Evolutionary conservation across 2,329 filamentous ascomycete species (phyloP), one percentile per base, ranked within the genome.

Genomic region (Colletotrichum spaethianum): DNA sequence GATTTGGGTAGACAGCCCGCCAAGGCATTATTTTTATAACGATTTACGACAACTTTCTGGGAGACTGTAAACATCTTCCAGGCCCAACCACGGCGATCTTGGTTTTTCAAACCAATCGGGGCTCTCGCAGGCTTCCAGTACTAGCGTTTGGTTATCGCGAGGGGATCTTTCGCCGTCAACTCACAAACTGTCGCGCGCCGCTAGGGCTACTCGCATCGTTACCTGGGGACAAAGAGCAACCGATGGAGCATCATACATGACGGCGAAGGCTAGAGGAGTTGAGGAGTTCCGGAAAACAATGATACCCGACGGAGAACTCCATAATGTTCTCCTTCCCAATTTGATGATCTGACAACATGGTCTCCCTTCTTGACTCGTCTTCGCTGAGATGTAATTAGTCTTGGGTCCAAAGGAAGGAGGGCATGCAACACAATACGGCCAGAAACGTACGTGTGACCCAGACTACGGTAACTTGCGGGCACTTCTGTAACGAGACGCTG

Each of bases 401-500:
- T 4, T 9, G 26, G 11, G 23, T 31, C 57, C 36, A 20, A 18
- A n/a, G 20, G 26, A 33, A 40, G 11, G 23, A 63, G 60, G 60
- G 46, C 2, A 62, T 50, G 16, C 1, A 23, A 40, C 14, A 20
- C 16, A 20, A 55, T 2, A 18, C 36, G 42, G n/a, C 50, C 33
- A 55, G 14, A 50, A 71, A 14, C 4, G 57, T 52, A 23, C 63
- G 20, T 26, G 23, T 67, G 18, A 38, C 63, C 55, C 63, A 60
- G 46, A 55, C 20, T 42, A 48, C 38, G 57, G 65, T 38, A 40
- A 36, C 26, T 61, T 33, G 23, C 48, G 20, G 44, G 69, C 42
- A 72, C 69, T 72, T 72, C 23, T 72, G 69, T 28, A 31, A 16
- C 23, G 52, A 44, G 44, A 59, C 36, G 59, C 44, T 52, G 65